These are phyloP conservation scores for Mrakia blollopis DNA, from an alignment of 768 basidiomycete species.

Conservation along the genomic window DNA sequence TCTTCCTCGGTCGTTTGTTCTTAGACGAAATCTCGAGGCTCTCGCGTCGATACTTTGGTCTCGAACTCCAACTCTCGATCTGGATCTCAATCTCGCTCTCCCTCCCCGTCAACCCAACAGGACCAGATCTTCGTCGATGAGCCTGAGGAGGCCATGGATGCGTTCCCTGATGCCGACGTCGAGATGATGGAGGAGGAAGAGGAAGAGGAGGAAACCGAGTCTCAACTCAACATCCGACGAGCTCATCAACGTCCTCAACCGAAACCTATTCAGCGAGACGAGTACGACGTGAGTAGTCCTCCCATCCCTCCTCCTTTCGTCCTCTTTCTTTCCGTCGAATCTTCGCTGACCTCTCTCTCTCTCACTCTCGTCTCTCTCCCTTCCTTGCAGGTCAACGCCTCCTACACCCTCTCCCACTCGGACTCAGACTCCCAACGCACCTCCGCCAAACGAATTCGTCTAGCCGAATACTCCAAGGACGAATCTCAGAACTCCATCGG, in stretches of 20 bases:
- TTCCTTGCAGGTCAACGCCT: no score
- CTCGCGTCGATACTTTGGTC: slow-evolving; percentile 5
- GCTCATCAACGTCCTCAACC: slow-evolving; percentile 17
- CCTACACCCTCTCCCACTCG: neutral
- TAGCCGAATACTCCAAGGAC: slow-evolving; percentile 11
- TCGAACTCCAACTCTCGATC: neutral
- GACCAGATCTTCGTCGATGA: slow-evolving; percentile 2
- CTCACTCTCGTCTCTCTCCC: neutral
- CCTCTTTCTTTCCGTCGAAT: neutral
- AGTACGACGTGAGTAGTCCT: slow-evolving; percentile 6
- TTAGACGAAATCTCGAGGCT: neutral
- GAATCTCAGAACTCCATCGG: slow-evolving; percentile 23
- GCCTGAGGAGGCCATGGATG: slow-evolving; percentile 52
- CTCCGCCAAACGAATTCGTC: slow-evolving; percentile 11
- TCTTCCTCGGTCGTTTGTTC: no score
- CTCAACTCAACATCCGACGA: slow-evolving; percentile 1
- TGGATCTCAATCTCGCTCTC: neutral
- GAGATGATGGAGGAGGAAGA: slow-evolving; percentile 42
- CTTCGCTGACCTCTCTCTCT: neutral
- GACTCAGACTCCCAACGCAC: neutral
- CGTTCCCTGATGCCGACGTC: slow-evolving; percentile 52
- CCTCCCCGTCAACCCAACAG: neutral
- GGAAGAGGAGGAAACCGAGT: slow-evolving; percentile 36
- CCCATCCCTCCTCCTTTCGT: neutral
- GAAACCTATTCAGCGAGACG: slow-evolving; percentile 19